A percentile compares a stretch with the other conserved stretches of the same genome.
Conservation (phyloP, 2,329 filamentous ascomycete species). For the Aureobasidium namibiae region DNA sequence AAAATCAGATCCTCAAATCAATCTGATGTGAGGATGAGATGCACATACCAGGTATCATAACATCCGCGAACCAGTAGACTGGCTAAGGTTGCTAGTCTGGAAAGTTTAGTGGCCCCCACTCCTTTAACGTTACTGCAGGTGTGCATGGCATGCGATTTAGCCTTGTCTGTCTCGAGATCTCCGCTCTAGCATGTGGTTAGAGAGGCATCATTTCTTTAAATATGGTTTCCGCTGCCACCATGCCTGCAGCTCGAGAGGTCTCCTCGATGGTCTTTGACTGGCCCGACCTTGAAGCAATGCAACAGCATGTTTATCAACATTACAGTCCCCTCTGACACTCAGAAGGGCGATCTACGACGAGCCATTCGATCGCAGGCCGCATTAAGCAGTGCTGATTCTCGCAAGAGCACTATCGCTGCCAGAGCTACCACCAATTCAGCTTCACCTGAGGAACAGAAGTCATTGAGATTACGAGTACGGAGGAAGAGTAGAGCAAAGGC, state of each 20-base stretch:
- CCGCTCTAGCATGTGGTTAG: neutral
- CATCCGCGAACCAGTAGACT: neutral
- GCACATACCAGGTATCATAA: neutral
- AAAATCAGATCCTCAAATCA: neutral
- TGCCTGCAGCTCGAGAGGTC: neutral
- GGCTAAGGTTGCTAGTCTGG: neutral
- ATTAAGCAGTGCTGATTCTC: neutral
- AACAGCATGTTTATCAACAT: conserved; percentile 4
- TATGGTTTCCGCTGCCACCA: neutral
- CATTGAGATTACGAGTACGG: neutral
- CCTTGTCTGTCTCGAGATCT: neutral
- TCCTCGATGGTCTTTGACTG: neutral
- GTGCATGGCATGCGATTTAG: neutral
- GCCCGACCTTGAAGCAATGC: neutral
- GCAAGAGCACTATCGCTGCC: conserved; percentile 1
- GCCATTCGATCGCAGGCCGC: conserved; percentile 5
- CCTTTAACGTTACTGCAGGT: neutral
- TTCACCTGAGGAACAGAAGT: neutral
- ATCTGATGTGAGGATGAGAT: neutral
- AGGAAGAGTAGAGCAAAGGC: neutral
- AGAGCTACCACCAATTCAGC: neutral
- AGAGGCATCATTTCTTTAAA: neutral
- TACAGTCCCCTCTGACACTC: neutral
- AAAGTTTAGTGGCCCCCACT: neutral
- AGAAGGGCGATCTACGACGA: neutral